Percentiles rank a stretch among this genome's conserved stretches.
Evolutionary conservation across 1,284 basidiomycete species (phyloP).

Genomic region (Vanrija sp.): DNA sequence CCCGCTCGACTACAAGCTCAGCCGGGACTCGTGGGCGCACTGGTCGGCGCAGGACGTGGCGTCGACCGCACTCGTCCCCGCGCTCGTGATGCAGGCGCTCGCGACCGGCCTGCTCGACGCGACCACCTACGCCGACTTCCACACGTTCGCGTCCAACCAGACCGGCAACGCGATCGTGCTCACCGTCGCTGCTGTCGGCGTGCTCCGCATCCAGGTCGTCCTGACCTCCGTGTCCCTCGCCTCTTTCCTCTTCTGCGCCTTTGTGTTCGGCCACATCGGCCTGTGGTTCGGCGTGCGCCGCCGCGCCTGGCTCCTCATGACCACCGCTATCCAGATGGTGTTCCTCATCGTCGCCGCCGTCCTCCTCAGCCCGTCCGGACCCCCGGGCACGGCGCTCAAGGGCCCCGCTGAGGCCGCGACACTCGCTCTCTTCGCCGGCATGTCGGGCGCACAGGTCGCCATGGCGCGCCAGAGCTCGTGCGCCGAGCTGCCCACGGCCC

Average conservation of each 20-base stretch:
- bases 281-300: constrained; percentile 38
- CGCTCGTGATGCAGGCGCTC: constrained; percentile 38
- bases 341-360: constrained; percentile 30
- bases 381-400: constrained; percentile 18
- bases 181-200: constrained; percentile 37
- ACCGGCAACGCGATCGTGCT: constrained; percentile 48
- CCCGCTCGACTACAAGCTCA: too few species aligned
- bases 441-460: constrained; percentile 48
- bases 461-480: constrained; percentile 36
- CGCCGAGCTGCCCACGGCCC: constrained; percentile 40
- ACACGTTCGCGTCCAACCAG: constrained; percentile 48
- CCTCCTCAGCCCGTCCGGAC: constrained; percentile 33
- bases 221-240: constrained; percentile 38
- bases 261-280: constrained; percentile 41
- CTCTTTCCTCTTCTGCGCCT: constrained; percentile 34
- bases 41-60: constrained; percentile 34
- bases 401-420: constrained; percentile 37
- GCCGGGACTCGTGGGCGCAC: constrained; percentile 13
- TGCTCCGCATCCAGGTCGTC: constrained; percentile 24
- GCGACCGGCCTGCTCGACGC: constrained; percentile 44
- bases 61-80: constrained; percentile 26
- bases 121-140: constrained; percentile 45
- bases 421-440: constrained; percentile 40
- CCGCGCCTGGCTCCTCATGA: constrained; percentile 36
- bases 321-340: constrained; percentile 26